Evolutionary conservation across 306 rosid genomes (phyloP), one percentile per base, ranked within the genome.

Genomic region (Trifolium subterraneum): DNA sequence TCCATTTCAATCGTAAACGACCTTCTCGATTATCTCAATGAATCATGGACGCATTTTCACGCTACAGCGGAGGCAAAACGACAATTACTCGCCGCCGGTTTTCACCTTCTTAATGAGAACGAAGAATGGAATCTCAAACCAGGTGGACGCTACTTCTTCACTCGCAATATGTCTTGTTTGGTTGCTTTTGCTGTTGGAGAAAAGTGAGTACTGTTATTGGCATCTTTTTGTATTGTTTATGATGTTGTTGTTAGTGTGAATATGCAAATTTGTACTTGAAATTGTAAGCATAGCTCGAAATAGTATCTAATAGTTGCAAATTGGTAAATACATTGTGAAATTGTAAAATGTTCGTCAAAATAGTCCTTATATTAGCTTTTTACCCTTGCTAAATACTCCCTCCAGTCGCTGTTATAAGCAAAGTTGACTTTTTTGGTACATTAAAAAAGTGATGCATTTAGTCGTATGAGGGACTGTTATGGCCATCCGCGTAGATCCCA

Each of bases 31-130:
- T 94, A 90, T 71, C 92, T 94, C 48, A 94, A 94, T 78, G 93
- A 94, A 39, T 91, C 97, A 2, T 94, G 98, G 97, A 94, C 98
- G 12, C 98, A 94, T 58, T 94, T 94, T 83, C 96, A 94, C 73
- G 96, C 98, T 61, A 91, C 98, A 6, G 98, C 97, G 42, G 98
- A 94, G 78, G 96, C 98, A 19, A 91, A 94, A 82, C 85, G 87
- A 35, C 88, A 91, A 36, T 77, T 94, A 27, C 47, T 89, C 76
- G 94, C 81, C 35, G 91, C 98, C 41, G 98, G 97, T 68, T 94
- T 94, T 74, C 84, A 86, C 54, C 72, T 91, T 73, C 83, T 94
- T 16, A 69, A 84, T 58, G 98, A 91, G 86, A 87, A 84, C 74
- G 89, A 91, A 33, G 93, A 91, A 60, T 94, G 98, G 98, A 79